Base-by-base conservation (phyloP, 2,329 filamentous ascomycete species). In the Penicillium brasilianum region DNA sequence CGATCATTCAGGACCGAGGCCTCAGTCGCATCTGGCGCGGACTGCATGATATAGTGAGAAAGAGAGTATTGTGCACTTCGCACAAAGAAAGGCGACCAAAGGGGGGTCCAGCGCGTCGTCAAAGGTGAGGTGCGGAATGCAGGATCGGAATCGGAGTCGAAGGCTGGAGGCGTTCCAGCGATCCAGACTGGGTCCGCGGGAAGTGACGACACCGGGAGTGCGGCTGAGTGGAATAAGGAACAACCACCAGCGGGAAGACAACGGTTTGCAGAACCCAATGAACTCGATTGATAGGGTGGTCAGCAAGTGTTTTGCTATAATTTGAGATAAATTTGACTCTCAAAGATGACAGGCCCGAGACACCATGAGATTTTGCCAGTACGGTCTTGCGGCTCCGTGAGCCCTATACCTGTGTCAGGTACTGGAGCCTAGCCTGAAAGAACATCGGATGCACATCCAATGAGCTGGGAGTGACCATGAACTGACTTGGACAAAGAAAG, bases 11-110 rank as follows among this genome's bases (percentile, higher is more conserved):
- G 43, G 44, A 50, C 59, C 65, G 51, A 48, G 39, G 55, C 28
- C 25, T 52, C 51, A 43, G 52, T 55, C 30, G 66, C 61, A n/a
- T 68, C 66, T 51, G 66, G 66, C 13, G 66, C 57, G 46, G 63
- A 58, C 55, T 70, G 71, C 81, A 91, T 2, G 18, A 48, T 60
- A 32, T 14, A n/a, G 43, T n/a, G n/a, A 37, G 22, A 51, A 36
- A 34, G 28, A 55, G 36, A 51, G 28, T 32, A 56, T 25, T 20
- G 1, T 39, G 49, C 11, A 8, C 36, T 34, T 50, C 25, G 34
- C 30, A 18, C 50, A 34, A n/a, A 20, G 4, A 18, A 43, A 43
- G 34, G 22, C 20, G 13, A 18, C 16, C 20, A 41, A 43, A 49
- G 41, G 41, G 41, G 54, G 4, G 51, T 25, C 55, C 39, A 22